Conservation (phyloP, 257 asterid species). For the Penstemon eatonii region DNA sequence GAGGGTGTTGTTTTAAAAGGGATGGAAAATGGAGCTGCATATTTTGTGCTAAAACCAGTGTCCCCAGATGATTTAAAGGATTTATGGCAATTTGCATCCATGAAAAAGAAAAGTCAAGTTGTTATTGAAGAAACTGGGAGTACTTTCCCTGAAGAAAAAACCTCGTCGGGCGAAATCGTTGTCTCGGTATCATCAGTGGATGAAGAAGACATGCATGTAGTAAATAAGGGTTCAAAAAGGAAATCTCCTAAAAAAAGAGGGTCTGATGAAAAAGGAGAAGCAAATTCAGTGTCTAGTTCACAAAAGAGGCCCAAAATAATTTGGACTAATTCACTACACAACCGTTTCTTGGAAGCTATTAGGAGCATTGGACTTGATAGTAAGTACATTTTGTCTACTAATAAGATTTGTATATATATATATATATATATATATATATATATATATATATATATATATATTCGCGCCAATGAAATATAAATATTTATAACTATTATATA, state of each 20-base stretch:
- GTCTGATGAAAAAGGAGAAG: conserved; percentile 22
- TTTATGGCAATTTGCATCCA: conserved; percentile 51
- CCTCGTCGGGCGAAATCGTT: conserved; percentile 9
- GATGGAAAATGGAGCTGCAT: conserved; percentile 45
- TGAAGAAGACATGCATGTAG: conserved; percentile 3
- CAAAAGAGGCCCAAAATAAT: conserved; percentile 40
- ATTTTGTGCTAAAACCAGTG: conserved; percentile 50
- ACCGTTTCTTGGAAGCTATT: conserved; percentile 61
- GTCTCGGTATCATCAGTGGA: conserved; percentile 21
- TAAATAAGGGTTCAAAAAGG: conserved; percentile 26
- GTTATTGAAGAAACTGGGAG: conserved; percentile 22
- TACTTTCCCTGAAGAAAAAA: background rate
- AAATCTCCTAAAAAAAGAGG: conserved; percentile 28
- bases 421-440: background rate
- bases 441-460: background rate
- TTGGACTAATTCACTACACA: conserved; percentile 60
- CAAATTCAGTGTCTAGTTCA: conserved; percentile 14
- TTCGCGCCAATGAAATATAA: background rate
- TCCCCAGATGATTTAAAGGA: conserved; percentile 41
- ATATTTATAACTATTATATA: too few relatives aligned
- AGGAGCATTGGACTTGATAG: conserved; percentile 50
- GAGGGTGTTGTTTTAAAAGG: conserved; percentile 35
- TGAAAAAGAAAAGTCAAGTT: conserved; percentile 24
- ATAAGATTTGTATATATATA: background rate
- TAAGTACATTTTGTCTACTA: conserved; percentile 27